Evolutionary conservation across 345 rosid genomes (phyloP).

Genomic region (Arabidopsis arenosa): DNA sequence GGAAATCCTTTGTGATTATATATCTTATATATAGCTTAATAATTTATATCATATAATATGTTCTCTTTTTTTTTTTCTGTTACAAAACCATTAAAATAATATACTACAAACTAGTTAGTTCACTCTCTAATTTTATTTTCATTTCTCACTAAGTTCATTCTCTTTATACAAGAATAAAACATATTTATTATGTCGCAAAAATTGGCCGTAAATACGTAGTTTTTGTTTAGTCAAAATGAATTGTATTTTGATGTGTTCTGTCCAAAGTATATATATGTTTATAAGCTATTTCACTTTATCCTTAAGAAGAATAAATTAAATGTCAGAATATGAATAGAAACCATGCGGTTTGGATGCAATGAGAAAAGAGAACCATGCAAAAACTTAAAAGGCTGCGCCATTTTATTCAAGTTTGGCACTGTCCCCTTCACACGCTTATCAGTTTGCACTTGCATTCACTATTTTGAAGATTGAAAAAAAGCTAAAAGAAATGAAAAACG

Average conservation of each 20-base stretch:
- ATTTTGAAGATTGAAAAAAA: constrained; percentile 25
- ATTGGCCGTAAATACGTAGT: not conserved
- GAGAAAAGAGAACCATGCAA: constrained; percentile 34
- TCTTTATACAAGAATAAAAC: not conserved
- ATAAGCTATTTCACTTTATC: not conserved
- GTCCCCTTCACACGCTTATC: constrained; percentile 42
- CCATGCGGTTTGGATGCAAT: constrained; percentile 23
- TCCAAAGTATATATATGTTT: not conserved
- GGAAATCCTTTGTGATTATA: not conserved
- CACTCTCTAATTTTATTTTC: not conserved
- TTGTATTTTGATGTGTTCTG: not conserved
- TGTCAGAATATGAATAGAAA: constrained; percentile 8
- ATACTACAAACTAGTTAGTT: not conserved
- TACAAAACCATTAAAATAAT: too few relatives aligned
- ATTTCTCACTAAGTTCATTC: not conserved
- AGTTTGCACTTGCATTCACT: constrained; percentile 28
- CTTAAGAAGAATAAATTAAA: not conserved
- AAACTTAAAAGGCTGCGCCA: constrained; percentile 37
- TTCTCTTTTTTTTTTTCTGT: not conserved
- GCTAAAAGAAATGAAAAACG: constrained; percentile 12
- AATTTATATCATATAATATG: not conserved
- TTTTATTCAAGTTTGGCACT: constrained; percentile 33
- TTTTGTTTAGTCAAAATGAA: not conserved
- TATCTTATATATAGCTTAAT: not conserved
- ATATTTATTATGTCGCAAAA: not conserved